A percentile compares a stretch with the other conserved stretches of the same genome.
Evolutionary conservation across 768 basidiomycete genomes (phyloP).

Genomic region (Sarcomyxa edulis): DNA sequence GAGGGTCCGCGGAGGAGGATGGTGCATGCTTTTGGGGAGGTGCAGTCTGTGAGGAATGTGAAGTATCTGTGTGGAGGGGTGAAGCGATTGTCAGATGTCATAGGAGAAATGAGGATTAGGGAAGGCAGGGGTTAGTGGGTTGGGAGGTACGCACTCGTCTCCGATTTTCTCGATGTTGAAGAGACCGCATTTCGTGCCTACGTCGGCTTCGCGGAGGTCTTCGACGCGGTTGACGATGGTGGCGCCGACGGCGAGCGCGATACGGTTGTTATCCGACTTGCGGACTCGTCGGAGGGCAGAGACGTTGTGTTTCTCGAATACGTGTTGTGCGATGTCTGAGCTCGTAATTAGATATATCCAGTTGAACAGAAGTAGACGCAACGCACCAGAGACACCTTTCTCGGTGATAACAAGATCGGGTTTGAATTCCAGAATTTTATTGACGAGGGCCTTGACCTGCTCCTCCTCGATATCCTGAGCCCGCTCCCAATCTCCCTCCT

Average conservation of each 20-base stretch:
- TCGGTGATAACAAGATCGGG: conserved; percentile 95
- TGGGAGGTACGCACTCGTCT: conserved; percentile 60
- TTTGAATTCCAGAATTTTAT: conserved; percentile 86
- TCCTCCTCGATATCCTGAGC: conserved; percentile 96
- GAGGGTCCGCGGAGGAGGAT: conserved; percentile 96
- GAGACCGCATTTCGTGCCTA: conserved; percentile 92
- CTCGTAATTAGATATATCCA: too few species aligned
- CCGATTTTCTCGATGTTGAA: conserved; percentile 97
- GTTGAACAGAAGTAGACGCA: conserved; percentile 1
- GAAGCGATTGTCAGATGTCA: conserved; percentile 1
- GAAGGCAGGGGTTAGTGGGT: conserved; percentile 2
- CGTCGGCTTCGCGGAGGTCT: conserved; percentile 86
- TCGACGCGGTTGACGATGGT: conserved; percentile 97
- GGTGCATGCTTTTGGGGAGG: conserved; percentile 91
- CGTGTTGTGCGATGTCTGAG: conserved; percentile 87
- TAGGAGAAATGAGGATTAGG: neutral
- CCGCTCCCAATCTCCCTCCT: conserved; percentile 89
- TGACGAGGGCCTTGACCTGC: conserved; percentile 85
- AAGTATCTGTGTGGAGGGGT: conserved; percentile 63
- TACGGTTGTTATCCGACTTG: conserved; percentile 98
- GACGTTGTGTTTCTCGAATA: conserved; percentile 81
- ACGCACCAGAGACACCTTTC: conserved; percentile 92
- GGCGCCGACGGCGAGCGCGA: conserved; percentile 91
- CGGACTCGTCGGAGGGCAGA: conserved; percentile 96
- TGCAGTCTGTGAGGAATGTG: conserved; percentile 92